phyloP scores from a whole-genome alignment of 768 basidiomycete species.

The Coprinellus micaceus region DNA sequence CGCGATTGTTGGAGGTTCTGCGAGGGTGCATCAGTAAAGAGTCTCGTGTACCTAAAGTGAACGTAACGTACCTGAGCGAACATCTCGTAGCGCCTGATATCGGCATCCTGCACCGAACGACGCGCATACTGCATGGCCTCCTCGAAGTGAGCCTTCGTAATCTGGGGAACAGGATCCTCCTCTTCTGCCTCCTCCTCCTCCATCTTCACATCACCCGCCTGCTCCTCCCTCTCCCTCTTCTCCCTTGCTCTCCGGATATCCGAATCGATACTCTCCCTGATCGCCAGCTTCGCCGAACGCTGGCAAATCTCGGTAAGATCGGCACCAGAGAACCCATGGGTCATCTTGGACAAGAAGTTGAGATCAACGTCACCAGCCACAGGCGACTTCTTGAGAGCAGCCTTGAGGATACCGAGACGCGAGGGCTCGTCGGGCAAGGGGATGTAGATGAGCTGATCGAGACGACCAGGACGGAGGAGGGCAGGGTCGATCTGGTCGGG shows the following conservation, averaged over 20 bases:
- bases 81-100: slow-evolving; percentile 98
- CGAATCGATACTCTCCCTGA: slow-evolving; percentile 89
- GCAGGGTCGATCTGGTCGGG: slow-evolving; percentile 95
- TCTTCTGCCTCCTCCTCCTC: slow-evolving; percentile 68
- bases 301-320: slow-evolving; percentile 99
- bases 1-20: slow-evolving; percentile 89
- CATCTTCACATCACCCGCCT: slow-evolving; percentile 68
- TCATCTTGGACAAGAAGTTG: slow-evolving; percentile 80
- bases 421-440: slow-evolving; percentile 94
- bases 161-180: slow-evolving; percentile 88
- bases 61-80: slow-evolving; percentile 71
- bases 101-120: slow-evolving; percentile 93
- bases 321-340: slow-evolving; percentile 98
- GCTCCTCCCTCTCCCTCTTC: slow-evolving; percentile 77
- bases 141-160: slow-evolving; percentile 93
- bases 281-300: slow-evolving; percentile 94
- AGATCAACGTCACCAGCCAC: slow-evolving; percentile 81
- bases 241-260: slow-evolving; percentile 82
- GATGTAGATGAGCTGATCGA: slow-evolving; percentile 99
- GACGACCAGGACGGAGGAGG: slow-evolving; percentile 92
- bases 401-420: slow-evolving; percentile 87
- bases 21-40: slow-evolving; percentile 10
- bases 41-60: not conserved
- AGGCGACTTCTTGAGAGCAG: slow-evolving; percentile 89
- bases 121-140: slow-evolving; percentile 98